These are phyloP conservation scores for Verticillium klebahnii DNA, from an alignment of 2,329 filamentous ascomycete species.

Conservation along the genomic window DNA sequence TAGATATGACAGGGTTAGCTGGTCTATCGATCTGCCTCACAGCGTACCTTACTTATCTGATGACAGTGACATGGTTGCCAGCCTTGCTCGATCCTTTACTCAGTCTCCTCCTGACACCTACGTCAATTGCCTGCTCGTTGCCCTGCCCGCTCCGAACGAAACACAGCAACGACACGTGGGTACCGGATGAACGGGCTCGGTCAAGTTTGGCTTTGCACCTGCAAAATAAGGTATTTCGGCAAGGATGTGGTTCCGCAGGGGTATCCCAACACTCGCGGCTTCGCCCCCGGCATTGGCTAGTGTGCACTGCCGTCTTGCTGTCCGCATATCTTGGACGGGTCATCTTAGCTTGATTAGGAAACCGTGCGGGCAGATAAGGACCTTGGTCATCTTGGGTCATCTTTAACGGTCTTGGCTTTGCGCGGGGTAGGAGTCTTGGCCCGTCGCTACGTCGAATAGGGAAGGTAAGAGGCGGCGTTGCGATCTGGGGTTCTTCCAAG, in stretches of 20 bases:
- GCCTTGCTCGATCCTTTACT: too few relatives aligned
- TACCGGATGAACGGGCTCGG: background rate
- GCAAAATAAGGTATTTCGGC: background rate
- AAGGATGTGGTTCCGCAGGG: background rate
- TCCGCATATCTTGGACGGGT: background rate
- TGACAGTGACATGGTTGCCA: too few relatives aligned
- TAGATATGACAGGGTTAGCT: too few relatives aligned
- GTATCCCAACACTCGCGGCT: background rate
- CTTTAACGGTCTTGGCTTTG: background rate
- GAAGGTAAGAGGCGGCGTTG: background rate
- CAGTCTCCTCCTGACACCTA: too few relatives aligned
- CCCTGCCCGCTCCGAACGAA: background rate
- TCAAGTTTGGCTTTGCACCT: background rate
- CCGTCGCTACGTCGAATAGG: background rate
- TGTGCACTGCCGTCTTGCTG: background rate
- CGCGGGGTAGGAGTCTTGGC: slow-evolving; percentile 1
- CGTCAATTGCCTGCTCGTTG: background rate
- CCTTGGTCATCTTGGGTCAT: background rate
- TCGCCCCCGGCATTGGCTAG: background rate
- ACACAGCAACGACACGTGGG: background rate
- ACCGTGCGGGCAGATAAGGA: background rate
- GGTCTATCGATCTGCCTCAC: too few relatives aligned
- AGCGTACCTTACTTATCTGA: too few relatives aligned
- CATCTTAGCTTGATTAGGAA: background rate
- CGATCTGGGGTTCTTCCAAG: background rate